Evolutionary conservation across 345 rosid genomes (phyloP).

Genomic region (Dipteronia sinensis): DNA sequence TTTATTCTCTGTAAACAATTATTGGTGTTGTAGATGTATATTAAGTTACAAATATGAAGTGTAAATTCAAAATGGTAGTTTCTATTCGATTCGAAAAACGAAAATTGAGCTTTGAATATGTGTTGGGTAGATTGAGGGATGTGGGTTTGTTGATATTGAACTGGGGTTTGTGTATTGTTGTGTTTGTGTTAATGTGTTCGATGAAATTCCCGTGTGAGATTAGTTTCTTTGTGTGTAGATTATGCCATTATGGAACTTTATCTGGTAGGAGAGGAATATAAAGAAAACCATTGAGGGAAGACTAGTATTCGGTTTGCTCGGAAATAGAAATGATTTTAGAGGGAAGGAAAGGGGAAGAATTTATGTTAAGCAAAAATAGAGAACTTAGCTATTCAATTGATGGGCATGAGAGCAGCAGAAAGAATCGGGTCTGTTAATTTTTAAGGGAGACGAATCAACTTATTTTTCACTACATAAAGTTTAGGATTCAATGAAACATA

Average conservation of each 20-base stretch:
- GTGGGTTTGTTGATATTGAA: not conserved
- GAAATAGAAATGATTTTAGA: not conserved
- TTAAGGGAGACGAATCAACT: not conserved
- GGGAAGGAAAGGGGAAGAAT: not conserved
- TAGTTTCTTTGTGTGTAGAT: not conserved
- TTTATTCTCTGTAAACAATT: not conserved
- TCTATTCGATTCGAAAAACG: not conserved
- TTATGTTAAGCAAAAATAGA: not conserved
- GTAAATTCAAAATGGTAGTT: not conserved
- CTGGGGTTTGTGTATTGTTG: not conserved
- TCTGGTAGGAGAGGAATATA: not conserved
- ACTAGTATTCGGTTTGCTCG: not conserved
- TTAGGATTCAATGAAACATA: not conserved
- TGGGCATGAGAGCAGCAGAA: not conserved
- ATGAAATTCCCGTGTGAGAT: slow-evolving; percentile 7
- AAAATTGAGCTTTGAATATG: not conserved
- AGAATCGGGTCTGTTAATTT: not conserved
- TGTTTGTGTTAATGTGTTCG: slow-evolving; percentile 8
- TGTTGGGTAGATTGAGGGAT: not conserved
- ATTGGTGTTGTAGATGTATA: not conserved
- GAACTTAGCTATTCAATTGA: not conserved
- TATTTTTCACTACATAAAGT: too few species aligned
- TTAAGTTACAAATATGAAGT: not conserved
- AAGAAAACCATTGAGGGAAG: not conserved
- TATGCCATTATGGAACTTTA: not conserved